Percentiles rank a stretch among this genome's conserved stretches.
These are phyloP conservation scores for Colletotrichum sp. DNA, from an alignment of 2,329 filamentous ascomycete species.

Conservation along the genomic window DNA sequence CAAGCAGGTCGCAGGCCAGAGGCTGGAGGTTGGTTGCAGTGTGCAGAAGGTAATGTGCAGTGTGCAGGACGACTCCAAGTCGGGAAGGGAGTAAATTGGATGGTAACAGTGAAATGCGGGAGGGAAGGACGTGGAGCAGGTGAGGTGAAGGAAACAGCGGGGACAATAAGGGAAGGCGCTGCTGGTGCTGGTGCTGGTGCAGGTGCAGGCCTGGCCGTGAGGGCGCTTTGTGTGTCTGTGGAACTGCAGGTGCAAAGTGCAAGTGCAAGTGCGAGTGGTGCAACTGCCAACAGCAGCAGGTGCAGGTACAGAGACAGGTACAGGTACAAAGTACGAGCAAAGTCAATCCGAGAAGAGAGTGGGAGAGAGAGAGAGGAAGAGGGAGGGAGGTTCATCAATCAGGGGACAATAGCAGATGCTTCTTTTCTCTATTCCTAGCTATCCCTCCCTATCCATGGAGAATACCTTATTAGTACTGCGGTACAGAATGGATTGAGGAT, in stretches of 20 bases:
- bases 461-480: neutral
- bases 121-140: neutral
- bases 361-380: neutral
- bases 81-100: neutral
- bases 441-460: neutral
- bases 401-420: neutral
- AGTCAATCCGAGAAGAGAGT: neutral
- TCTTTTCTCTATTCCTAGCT: neutral
- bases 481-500: neutral
- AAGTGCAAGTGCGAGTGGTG: neutral
- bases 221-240: neutral
- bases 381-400: neutral
- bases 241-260: neutral
- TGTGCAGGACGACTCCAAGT: neutral
- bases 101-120: neutral
- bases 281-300: neutral
- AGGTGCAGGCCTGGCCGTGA: neutral
- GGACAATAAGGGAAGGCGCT: neutral
- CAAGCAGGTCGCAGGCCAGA: neutral
- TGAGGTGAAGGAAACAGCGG: neutral
- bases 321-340: neutral
- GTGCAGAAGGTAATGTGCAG: neutral
- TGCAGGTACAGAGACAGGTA: neutral
- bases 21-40: neutral
- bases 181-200: neutral